These are phyloP conservation scores for Baorangia bicolor DNA, from an alignment of 768 basidiomycete species.

Conservation along the genomic window DNA sequence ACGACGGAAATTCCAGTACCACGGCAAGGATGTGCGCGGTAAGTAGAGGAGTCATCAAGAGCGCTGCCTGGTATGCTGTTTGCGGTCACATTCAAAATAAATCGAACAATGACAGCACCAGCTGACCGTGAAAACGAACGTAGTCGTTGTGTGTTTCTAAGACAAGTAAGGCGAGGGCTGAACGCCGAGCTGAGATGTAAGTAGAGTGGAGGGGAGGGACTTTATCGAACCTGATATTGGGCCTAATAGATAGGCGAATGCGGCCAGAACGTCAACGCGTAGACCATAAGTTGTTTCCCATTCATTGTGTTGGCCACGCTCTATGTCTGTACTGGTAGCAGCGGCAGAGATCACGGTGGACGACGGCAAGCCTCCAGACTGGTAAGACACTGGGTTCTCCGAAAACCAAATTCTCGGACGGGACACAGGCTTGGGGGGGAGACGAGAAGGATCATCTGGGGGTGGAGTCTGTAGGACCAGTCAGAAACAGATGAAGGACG, in stretches of 20 bases:
- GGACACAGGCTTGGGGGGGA: constrained; percentile 18
- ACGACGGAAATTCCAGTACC: constrained; percentile 50
- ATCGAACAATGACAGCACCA: constrained; percentile 1
- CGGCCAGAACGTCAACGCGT: constrained; percentile 67
- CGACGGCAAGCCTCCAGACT: constrained; percentile 65
- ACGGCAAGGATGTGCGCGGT: constrained; percentile 54
- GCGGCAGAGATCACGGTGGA: constrained; percentile 44
- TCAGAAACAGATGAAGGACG: neutral
- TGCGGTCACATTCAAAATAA: constrained; percentile 3
- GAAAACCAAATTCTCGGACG: constrained; percentile 54
- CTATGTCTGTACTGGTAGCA: constrained; percentile 36
- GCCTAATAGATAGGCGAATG: constrained; percentile 63
- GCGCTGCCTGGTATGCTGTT: constrained; percentile 76
- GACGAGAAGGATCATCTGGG: constrained; percentile 50
- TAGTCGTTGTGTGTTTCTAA: constrained; percentile 76
- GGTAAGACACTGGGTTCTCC: constrained; percentile 52
- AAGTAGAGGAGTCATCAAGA: constrained; percentile 64
- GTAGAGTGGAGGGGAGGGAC: neutral
- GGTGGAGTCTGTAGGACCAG: constrained; percentile 47
- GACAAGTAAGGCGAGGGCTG: constrained; percentile 65
- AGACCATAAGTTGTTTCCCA: constrained; percentile 72
- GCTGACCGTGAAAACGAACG: constrained; percentile 73
- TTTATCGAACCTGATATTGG: constrained; percentile 63
- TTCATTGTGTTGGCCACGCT: constrained; percentile 47
- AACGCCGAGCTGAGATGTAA: neutral